Base-by-base conservation (phyloP, 306 rosid genomes). In the Begonia loranthoides region DNA sequence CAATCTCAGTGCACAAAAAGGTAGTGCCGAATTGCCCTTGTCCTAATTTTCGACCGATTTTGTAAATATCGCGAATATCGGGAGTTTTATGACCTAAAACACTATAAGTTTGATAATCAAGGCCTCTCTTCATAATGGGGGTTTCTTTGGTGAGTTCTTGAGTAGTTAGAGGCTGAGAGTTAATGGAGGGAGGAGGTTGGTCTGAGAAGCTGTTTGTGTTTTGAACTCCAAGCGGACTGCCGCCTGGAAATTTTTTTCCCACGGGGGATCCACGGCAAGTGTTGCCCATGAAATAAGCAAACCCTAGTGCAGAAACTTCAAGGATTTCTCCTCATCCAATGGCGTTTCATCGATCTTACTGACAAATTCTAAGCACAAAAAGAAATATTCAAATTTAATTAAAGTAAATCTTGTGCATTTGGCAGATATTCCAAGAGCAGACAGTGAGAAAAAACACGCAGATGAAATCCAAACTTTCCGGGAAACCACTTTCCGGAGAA, bases 231-330 rank as follows among this genome's bases (percentile, higher is more conserved):
- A 79, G 82, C 78, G 72, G 79, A 55, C 52, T 56, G 70, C 39
- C 58, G 78, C 82, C 85, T 80, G 72, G 74, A 63, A 67, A 70
- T 47, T 75, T 57, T 62, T 82, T 82, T 59, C 80, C 82, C 67
- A 60, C 70, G 68, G 73, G 75, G 78, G 90, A 82, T 75, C 90
- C 86, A 45, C 90, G 85, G 80, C 90, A 82, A 73, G 85, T 71
- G 73, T 82, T 82, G 90, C 90, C 90, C 90, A 82, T 82, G 66
- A 78, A 80, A 66, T 63, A 65, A 52, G 55, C 41, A 63, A 52
- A 39, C 49, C 9, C 52, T 36, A 40, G 57, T 0, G 19, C 63
- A 19, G 43, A 9, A 33, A 40, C 50, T 58, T 49, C 58, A 60
- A 39, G 49, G 49, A 58, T 64, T 62, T 50, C 54, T 56, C 69